These are phyloP conservation scores for Neofusicoccum ribis DNA, from an alignment of 2,329 filamentous ascomycete genomes.

Conservation along the genomic window DNA sequence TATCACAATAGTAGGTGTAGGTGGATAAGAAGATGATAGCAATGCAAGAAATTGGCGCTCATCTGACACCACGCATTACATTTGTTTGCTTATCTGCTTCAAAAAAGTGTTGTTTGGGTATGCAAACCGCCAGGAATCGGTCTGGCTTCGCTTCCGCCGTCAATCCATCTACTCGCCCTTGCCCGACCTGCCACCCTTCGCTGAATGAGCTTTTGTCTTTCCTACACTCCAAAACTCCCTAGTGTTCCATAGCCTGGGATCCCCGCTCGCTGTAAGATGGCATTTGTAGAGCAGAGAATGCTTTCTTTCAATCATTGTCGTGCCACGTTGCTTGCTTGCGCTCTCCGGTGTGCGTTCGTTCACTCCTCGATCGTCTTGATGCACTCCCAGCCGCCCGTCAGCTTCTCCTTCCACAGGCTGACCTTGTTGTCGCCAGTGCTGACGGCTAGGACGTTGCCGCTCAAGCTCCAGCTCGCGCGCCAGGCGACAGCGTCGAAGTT, in stretches of 20 bases:
- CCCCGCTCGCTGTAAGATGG: neutral
- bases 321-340: neutral
- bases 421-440: conserved; percentile 96
- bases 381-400: conserved; percentile 94
- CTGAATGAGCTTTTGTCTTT: neutral
- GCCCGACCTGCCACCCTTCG: neutral
- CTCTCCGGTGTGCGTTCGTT: neutral
- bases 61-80: neutral
- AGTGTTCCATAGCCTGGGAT: neutral
- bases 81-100: neutral
- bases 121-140: neutral
- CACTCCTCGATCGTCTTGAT: conserved; percentile 95
- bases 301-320: neutral
- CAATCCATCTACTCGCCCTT: neutral
- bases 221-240: conserved; percentile 4
- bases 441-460: conserved; percentile 92
- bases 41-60: neutral
- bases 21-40: neutral
- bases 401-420: conserved; percentile 96
- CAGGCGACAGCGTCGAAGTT: conserved; percentile 88
- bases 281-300: conserved; percentile 1
- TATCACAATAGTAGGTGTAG: neutral
- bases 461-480: conserved; percentile 97
- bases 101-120: conserved; percentile 4
- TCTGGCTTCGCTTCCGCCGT: conserved; percentile 1